Evolutionary conservation across 139 green algal species (phyloP).

Genomic region (Chlamydomonas incerta): DNA sequence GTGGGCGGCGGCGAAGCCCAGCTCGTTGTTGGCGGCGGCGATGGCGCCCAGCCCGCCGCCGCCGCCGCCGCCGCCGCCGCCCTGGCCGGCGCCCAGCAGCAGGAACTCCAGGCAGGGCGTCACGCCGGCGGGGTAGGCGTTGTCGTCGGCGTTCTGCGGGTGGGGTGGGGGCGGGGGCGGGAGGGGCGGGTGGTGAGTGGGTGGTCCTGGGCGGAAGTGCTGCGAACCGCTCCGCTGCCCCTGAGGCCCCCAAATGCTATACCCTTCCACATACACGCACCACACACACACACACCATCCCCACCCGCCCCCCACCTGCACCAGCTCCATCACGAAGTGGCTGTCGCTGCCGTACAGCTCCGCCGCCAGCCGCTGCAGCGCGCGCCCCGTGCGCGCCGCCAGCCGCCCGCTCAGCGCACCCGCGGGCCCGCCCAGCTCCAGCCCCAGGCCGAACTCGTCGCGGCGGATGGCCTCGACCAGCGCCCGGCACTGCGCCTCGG

Average conservation of each 20-base stretch:
- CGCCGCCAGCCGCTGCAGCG: conserved; percentile 56
- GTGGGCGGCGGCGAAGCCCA: conserved; percentile 50
- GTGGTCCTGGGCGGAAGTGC: too few species aligned
- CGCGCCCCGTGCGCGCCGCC: conserved; percentile 53
- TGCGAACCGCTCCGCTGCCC: too few species aligned
- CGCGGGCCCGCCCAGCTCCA: background rate
- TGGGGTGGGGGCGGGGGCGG: background rate
- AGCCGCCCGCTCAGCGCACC: conserved; percentile 34
- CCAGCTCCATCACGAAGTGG: conserved; percentile 75
- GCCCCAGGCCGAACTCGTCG: conserved; percentile 44
- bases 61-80: too few species aligned
- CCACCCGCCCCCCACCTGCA: conserved; percentile 40
- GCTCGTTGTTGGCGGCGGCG: conserved; percentile 50
- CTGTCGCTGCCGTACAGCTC: conserved; percentile 68
- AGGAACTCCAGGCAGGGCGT: conserved; percentile 48
- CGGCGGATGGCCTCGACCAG: conserved; percentile 48
- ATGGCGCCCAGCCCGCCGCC: background rate
- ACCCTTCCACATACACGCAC: too few species aligned
- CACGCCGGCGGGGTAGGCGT: conserved; percentile 48
- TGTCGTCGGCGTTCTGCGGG: conserved; percentile 62
- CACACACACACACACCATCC: background rate
- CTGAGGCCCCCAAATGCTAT: too few species aligned
- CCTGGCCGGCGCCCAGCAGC: background rate
- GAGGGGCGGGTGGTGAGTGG: background rate
- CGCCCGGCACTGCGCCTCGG: background rate